phyloP scores from a whole-genome alignment of 148 eudicot species.

The Limonium bicolor region DNA sequence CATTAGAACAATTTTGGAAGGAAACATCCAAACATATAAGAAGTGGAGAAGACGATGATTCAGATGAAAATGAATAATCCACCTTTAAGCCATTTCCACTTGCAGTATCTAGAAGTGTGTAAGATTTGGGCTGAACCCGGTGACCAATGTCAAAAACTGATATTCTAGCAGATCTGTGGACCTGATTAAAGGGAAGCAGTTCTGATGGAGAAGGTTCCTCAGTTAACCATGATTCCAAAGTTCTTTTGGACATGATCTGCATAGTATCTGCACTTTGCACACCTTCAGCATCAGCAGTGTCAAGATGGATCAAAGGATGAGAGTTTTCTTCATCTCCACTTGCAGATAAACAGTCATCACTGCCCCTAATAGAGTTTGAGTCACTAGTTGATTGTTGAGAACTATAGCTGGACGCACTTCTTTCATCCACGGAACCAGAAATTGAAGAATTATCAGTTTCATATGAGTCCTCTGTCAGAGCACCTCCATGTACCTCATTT shows the following conservation, averaged over 20 bases:
- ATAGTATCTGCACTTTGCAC: slow-evolving; percentile 21
- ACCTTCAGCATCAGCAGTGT: slow-evolving; percentile 35
- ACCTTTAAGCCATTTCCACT: slow-evolving; percentile 77
- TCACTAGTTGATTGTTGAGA: slow-evolving; percentile 45
- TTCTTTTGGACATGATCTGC: slow-evolving; percentile 52
- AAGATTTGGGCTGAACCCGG: slow-evolving; percentile 55
- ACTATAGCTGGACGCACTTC: slow-evolving; percentile 41
- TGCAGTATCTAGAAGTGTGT: slow-evolving; percentile 56
- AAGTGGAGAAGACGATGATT: slow-evolving; percentile 48
- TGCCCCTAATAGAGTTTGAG: slow-evolving; percentile 22
- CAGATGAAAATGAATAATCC: slow-evolving; percentile 58
- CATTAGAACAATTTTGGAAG: slow-evolving; percentile 52
- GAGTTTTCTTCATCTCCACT: slow-evolving; percentile 21
- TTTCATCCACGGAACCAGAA: slow-evolving; percentile 58
- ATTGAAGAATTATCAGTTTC: slow-evolving; percentile 31
- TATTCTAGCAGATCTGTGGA: slow-evolving; percentile 56
- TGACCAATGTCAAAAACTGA: slow-evolving; percentile 48
- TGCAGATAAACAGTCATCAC: slow-evolving; percentile 25
- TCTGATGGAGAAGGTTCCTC: slow-evolving; percentile 36
- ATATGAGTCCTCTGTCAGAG: slow-evolving; percentile 18
- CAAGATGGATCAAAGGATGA: slow-evolving; percentile 53
- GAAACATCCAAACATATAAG: slow-evolving; percentile 62
- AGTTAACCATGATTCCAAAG: slow-evolving; percentile 86
- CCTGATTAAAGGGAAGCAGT: slow-evolving; percentile 11
- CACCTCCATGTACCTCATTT: slow-evolving; percentile 12